Conservation (phyloP, 108 stramenopile species). For the Nitzschia inconspicua region DNA sequence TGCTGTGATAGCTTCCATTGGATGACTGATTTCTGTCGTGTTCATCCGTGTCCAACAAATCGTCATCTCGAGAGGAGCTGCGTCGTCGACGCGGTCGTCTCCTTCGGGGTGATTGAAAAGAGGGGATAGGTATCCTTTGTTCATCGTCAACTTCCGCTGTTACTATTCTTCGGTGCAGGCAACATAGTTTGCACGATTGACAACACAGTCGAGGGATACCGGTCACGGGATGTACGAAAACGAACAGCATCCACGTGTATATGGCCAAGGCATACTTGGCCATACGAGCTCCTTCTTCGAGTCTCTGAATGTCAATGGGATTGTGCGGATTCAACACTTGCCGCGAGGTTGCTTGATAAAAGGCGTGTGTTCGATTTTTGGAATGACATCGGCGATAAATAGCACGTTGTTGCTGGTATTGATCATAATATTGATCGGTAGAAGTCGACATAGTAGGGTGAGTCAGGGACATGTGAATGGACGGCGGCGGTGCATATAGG, state of each 20-base stretch:
- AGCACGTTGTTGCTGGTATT: neutral
- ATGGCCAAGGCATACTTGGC: slow-evolving; percentile 79
- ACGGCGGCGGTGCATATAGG: too few relatives aligned
- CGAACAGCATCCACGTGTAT: slow-evolving; percentile 88
- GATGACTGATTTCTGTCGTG: neutral
- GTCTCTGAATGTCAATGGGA: slow-evolving; percentile 38
- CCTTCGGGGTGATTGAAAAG: neutral
- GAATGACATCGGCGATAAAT: neutral
- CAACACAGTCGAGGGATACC: slow-evolving; percentile 63
- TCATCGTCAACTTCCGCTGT: neutral
- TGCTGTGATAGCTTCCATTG: neutral
- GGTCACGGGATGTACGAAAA: slow-evolving; percentile 77
- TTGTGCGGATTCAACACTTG: slow-evolving; percentile 56
- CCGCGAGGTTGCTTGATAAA: slow-evolving; percentile 24
- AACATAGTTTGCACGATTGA: neutral
- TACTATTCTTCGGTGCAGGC: neutral
- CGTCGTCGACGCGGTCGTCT: neutral
- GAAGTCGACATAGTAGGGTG: too few relatives aligned
- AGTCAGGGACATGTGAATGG: too few relatives aligned
- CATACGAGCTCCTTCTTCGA: slow-evolving; percentile 88
- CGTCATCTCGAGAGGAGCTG: neutral
- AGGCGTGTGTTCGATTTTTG: neutral
- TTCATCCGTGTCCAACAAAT: too few relatives aligned
- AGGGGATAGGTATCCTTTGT: neutral
- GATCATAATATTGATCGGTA: neutral